Percentiles rank a stretch among this genome's conserved stretches.
These are phyloP conservation scores for Globisporangium ultimum DNA, from an alignment of 352 stramenopile genomes.

Conservation along the genomic window DNA sequence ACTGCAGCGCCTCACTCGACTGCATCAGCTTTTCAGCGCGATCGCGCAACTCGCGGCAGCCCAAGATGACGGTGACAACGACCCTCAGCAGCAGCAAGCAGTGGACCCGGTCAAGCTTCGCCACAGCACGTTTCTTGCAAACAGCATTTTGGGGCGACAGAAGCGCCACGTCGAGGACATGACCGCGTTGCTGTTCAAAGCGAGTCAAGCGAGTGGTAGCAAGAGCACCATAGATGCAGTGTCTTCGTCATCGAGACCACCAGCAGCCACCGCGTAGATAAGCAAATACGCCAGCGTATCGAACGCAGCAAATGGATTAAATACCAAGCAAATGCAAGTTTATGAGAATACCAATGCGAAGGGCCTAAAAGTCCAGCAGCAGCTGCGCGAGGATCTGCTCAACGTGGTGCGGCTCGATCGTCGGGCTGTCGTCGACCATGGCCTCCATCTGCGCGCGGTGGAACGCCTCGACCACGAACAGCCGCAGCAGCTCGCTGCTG, in stretches of 20 bases:
- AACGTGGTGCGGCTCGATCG: constrained; percentile 70
- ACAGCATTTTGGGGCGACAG: constrained; percentile 39
- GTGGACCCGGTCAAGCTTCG: constrained; percentile 39
- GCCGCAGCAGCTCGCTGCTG: constrained; percentile 65
- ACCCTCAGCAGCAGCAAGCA: not conserved
- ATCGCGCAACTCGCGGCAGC: constrained; percentile 55
- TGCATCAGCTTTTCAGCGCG: constrained; percentile 60
- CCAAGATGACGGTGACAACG: not conserved
- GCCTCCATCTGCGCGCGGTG: constrained; percentile 82
- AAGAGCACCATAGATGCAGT: not conserved
- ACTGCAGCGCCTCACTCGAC: constrained; percentile 42
- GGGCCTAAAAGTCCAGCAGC: constrained; percentile 71
- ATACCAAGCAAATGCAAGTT: not conserved
- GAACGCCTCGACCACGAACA: constrained; percentile 76
- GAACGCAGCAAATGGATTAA: too few relatives aligned
- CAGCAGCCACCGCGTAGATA: constrained; percentile 5
- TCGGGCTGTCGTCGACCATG: constrained; percentile 79
- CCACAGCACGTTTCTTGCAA: constrained; percentile 48
- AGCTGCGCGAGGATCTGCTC: constrained; percentile 82
- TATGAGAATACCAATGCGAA: not conserved
- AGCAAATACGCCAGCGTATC: not conserved
- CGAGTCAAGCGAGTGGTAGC: constrained; percentile 3
- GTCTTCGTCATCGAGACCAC: not conserved
- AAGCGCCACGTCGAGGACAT: constrained; percentile 30
- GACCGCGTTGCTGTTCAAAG: constrained; percentile 13